Evolutionary conservation across 306 rosid genomes (phyloP).

Genomic region (Medicago lupulina): DNA sequence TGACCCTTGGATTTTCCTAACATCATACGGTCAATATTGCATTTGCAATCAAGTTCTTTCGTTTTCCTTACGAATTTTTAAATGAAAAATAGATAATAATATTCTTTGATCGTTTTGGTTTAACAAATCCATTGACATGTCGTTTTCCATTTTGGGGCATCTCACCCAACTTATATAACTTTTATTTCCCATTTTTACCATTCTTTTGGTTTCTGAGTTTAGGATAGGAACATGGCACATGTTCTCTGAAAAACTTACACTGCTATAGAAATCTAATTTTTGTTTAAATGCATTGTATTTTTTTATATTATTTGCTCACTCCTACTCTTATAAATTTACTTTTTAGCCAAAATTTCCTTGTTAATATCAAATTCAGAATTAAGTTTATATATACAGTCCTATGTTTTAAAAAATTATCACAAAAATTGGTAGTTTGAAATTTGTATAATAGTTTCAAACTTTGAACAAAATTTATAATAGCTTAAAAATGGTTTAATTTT

Average conservation of each 20-base stretch:
- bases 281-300: not conserved
- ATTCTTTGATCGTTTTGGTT: slow-evolving; percentile 30
- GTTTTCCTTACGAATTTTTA: not conserved
- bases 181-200: slow-evolving; percentile 38
- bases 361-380: no score
- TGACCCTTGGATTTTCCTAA: not conserved
- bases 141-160: slow-evolving; percentile 36
- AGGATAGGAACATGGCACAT: not conserved
- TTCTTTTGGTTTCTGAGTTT: not conserved
- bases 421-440: no score
- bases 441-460: no score
- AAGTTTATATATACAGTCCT: no score
- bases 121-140: slow-evolving; percentile 37
- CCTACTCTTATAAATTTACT: not conserved
- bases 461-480: no score
- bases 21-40: slow-evolving; percentile 13
- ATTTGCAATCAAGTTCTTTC: not conserved
- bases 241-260: slow-evolving; percentile 28
- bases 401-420: no score
- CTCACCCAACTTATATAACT: slow-evolving; percentile 17
- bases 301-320: not conserved
- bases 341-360: no score
- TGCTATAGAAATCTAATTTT: not conserved
- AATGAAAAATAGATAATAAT: not conserved
- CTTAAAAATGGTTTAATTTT: no score